Evolutionary conservation across 106 monocot genomes (phyloP).

Genomic region (Cymbidium sinense): DNA sequence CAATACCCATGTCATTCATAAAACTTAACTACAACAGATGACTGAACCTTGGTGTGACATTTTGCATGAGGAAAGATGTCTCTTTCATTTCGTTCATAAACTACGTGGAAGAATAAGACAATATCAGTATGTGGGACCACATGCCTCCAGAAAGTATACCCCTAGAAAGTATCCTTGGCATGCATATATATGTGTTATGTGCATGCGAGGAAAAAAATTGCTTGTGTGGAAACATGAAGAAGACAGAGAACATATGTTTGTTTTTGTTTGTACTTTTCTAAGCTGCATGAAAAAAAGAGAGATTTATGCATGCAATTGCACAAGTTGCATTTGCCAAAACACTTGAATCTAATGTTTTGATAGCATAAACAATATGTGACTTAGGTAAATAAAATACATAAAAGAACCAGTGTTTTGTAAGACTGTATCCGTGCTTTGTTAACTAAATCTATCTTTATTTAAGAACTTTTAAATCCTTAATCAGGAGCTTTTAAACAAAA

Average conservation of each 20-base stretch:
- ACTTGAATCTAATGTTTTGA: background rate
- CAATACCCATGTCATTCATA: background rate
- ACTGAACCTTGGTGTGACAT: constrained; percentile 68
- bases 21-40: background rate
- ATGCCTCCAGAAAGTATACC: background rate
- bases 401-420: background rate
- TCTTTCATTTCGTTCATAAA: constrained; percentile 99
- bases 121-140: background rate
- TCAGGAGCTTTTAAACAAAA: background rate
- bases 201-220: background rate
- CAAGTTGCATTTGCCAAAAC: background rate
- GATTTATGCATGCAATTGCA: background rate
- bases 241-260: background rate
- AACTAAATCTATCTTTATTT: background rate
- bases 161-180: background rate
- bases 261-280: background rate
- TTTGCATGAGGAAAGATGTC: constrained; percentile 97
- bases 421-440: background rate
- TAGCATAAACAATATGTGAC: background rate
- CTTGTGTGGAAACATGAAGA: background rate
- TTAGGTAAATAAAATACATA: background rate
- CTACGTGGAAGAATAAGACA: constrained; percentile 50
- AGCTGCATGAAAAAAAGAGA: background rate
- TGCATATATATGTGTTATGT: background rate
- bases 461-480: background rate